phyloP scores from a whole-genome alignment of 306 rosid genomes.

The Senna tora region DNA sequence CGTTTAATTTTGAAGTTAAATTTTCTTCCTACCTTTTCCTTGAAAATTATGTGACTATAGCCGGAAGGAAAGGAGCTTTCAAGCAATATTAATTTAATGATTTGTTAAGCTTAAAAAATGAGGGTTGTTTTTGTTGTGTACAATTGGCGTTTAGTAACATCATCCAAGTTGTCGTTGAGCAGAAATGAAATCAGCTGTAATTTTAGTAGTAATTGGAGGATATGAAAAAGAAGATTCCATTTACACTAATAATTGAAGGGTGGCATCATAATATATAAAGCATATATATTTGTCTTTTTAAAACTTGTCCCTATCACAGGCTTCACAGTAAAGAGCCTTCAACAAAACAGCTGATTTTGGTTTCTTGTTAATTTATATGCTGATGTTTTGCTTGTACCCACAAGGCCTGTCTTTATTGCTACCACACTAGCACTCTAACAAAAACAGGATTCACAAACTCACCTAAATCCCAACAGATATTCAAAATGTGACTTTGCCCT shows the following conservation, averaged over 20 bases:
- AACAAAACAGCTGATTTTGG: neutral
- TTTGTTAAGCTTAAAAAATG: neutral
- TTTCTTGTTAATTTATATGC: neutral
- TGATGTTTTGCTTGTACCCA: neutral
- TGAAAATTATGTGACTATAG: neutral
- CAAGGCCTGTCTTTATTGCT: neutral
- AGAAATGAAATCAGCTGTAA: slow-evolving; percentile 8
- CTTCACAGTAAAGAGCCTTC: neutral
- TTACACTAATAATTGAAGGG: neutral
- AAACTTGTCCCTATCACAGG: neutral
- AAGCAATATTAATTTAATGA: neutral
- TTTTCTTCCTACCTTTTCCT: neutral
- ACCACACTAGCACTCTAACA: neutral
- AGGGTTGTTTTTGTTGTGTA: neutral
- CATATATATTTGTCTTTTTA: neutral
- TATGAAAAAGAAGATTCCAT: slow-evolving; percentile 21
- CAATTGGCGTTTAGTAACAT: slow-evolving; percentile 3
- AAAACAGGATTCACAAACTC: neutral
- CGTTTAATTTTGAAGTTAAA: neutral
- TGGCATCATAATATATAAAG: neutral
- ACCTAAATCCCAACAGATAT: neutral
- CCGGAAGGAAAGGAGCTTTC: neutral
- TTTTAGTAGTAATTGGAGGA: slow-evolving; percentile 20
- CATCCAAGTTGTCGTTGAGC: slow-evolving; percentile 9
- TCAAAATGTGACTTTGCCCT: neutral